Percentiles rank a stretch among this genome's conserved stretches.
phyloP scores from a whole-genome alignment of 257 asterid species.

The Cruciata laevipes region DNA sequence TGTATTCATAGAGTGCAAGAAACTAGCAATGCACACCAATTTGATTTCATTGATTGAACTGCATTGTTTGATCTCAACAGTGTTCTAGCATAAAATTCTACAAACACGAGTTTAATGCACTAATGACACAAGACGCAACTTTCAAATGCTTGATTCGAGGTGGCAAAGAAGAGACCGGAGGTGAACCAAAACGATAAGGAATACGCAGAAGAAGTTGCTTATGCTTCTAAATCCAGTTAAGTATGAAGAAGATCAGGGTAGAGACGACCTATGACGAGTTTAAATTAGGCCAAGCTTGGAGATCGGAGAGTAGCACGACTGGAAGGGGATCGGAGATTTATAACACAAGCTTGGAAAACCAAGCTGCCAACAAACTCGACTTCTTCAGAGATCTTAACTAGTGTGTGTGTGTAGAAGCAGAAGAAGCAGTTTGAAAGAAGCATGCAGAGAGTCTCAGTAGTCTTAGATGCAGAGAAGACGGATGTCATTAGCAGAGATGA shows the following conservation, averaged over 20 bases:
- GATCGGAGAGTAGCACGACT: not conserved
- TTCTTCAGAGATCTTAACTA: constrained; percentile 16
- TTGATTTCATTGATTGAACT: too few species aligned
- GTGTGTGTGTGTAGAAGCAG: constrained; percentile 1
- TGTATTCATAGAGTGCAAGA: too few species aligned
- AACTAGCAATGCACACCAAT: too few species aligned
- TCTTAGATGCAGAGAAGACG: constrained; percentile 10
- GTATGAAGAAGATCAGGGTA: not conserved
- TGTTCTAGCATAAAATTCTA: too few species aligned
- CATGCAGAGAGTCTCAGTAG: constrained; percentile 9
- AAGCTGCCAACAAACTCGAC: constrained; percentile 11
- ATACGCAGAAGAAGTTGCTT: not conserved
- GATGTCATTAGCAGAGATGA: constrained; percentile 4
- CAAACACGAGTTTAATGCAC: too few species aligned
- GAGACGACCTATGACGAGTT: not conserved
- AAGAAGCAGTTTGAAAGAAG: constrained; percentile 12
- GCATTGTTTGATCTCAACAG: too few species aligned
- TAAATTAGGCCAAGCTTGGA: too few species aligned
- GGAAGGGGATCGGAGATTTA: not conserved
- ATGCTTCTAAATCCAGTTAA: too few species aligned
- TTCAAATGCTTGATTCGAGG: too few species aligned
- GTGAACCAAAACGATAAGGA: too few species aligned
- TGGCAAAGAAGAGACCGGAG: too few species aligned
- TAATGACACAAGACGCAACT: too few species aligned
- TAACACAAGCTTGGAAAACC: constrained; percentile 5